Evolutionary conservation across 805 yeast species (phyloP).

Genomic region (Schwanniomyces sp.): DNA sequence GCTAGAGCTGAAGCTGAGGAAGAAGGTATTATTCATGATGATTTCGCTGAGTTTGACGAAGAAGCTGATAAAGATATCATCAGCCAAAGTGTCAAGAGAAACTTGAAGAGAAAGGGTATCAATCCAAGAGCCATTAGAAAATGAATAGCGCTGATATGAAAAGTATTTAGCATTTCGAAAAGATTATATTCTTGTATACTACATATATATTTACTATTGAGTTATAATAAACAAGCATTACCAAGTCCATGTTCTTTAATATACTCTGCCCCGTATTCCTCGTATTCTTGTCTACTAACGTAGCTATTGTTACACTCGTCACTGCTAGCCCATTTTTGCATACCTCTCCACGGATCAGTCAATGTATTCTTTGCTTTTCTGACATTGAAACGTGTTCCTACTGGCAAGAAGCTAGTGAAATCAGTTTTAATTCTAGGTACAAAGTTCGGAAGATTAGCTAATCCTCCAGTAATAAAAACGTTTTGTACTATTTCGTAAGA

Average conservation of each 20-base stretch:
- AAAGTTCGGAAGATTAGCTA: slow-evolving; percentile 63
- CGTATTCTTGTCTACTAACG: slow-evolving; percentile 71
- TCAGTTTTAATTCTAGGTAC: slow-evolving; percentile 69
- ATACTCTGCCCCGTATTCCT: slow-evolving; percentile 87
- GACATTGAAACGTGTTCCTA: slow-evolving; percentile 58
- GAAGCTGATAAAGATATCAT: slow-evolving; percentile 75
- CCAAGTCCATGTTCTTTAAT: slow-evolving; percentile 85
- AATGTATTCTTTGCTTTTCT: slow-evolving; percentile 66
- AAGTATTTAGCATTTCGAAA: neutral
- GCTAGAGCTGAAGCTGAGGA: slow-evolving; percentile 82
- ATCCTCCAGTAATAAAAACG: slow-evolving; percentile 86
- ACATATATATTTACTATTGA: slow-evolving; percentile 7
- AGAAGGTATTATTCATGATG: slow-evolving; percentile 81
- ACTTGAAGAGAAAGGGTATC: slow-evolving; percentile 68
- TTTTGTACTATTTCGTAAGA: slow-evolving; percentile 55
- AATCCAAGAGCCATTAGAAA: slow-evolving; percentile 50
- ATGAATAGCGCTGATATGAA: neutral
- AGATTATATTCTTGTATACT: slow-evolving; percentile 8
- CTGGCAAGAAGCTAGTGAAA: slow-evolving; percentile 69
- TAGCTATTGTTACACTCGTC: slow-evolving; percentile 46
- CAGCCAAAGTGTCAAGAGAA: slow-evolving; percentile 63
- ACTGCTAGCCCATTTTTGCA: slow-evolving; percentile 72
- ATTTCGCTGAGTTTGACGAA: slow-evolving; percentile 79
- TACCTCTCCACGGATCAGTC: slow-evolving; percentile 91
- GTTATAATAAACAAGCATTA: slow-evolving; percentile 42